Evolutionary conservation across 2,329 filamentous ascomycete species (phyloP).

Genomic region (Exserohilum turcica): DNA sequence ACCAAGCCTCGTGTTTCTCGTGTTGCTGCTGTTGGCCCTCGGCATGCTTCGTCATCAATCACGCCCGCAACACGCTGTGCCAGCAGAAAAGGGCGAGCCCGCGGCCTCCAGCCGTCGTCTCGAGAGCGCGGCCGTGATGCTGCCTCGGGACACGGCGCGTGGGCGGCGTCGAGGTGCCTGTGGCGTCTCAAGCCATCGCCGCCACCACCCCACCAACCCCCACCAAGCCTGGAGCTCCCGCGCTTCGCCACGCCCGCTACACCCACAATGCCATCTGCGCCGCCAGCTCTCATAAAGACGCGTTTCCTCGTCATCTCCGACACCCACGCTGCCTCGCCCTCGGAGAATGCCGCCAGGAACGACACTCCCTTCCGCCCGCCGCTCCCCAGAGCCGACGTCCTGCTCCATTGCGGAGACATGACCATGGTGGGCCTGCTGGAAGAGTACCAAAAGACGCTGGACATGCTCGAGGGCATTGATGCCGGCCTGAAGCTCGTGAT

Average conservation of each 20-base stretch:
- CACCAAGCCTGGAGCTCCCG: constrained; percentile 5
- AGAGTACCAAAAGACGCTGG: constrained; percentile 56
- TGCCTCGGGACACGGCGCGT: background rate
- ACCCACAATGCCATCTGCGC: background rate
- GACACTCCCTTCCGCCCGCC: constrained; percentile 42
- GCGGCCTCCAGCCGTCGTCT: background rate
- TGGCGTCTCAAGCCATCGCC: no score
- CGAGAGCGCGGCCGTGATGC: background rate
- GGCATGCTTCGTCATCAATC: background rate
- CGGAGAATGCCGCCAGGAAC: constrained; percentile 12
- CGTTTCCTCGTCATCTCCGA: constrained; percentile 54
- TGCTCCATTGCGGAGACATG: constrained; percentile 65
- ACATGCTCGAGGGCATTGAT: constrained; percentile 55
- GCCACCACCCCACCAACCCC: constrained; percentile 6
- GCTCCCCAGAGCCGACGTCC: constrained; percentile 58
- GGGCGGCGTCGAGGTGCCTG: background rate
- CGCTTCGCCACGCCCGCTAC: constrained; percentile 19
- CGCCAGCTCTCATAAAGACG: constrained; percentile 38
- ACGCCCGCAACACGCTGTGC: no score
- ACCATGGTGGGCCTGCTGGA: constrained; percentile 56
- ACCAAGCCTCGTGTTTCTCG: background rate
- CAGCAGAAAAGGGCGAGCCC: no score
- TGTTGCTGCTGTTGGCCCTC: background rate
- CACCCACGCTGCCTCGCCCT: constrained; percentile 42
- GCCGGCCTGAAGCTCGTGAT: constrained; percentile 66